phyloP scores from a whole-genome alignment of 2,329 filamentous ascomycete species.

The Diaporthe amygdali region DNA sequence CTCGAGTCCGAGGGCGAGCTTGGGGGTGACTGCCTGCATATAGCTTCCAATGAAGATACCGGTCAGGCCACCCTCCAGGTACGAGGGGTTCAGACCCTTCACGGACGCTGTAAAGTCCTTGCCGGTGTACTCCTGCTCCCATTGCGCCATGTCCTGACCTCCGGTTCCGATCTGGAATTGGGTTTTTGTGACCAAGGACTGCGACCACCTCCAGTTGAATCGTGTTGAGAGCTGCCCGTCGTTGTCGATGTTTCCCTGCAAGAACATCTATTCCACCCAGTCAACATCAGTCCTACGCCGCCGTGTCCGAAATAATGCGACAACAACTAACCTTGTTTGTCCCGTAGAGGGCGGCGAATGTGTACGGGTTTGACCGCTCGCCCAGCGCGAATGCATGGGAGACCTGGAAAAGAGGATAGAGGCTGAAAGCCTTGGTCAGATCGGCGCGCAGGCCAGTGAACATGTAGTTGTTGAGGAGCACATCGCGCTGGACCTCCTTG shows the following conservation, averaged over 20 bases:
- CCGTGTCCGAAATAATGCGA: slow-evolving; percentile 20
- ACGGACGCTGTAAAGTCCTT: slow-evolving; percentile 90
- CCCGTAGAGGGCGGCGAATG: slow-evolving; percentile 92
- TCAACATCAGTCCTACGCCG: slow-evolving; percentile 8
- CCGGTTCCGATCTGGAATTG: slow-evolving; percentile 82
- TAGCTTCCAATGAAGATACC: slow-evolving; percentile 97
- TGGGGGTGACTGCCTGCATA: slow-evolving; percentile 89
- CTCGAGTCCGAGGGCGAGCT: slow-evolving; percentile 86
- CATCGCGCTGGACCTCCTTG: slow-evolving; percentile 93
- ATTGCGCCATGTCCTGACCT: slow-evolving; percentile 84
- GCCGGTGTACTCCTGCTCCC: slow-evolving; percentile 96
- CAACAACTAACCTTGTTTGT: slow-evolving; percentile 77
- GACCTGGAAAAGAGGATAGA: slow-evolving; percentile 93
- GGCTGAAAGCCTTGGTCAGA: slow-evolving; percentile 94
- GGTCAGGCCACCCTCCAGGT: slow-evolving; percentile 88
- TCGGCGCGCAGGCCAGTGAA: slow-evolving; percentile 96
- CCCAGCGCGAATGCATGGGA: slow-evolving; percentile 97
- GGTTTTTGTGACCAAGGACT: slow-evolving; percentile 82
- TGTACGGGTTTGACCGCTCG: slow-evolving; percentile 91
- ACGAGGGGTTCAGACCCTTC: slow-evolving; percentile 95
- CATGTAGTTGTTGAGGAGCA: slow-evolving; percentile 94
- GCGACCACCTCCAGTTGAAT: slow-evolving; percentile 91
- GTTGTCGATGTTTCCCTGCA: slow-evolving; percentile 95
- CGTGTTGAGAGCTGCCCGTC: slow-evolving; percentile 85
- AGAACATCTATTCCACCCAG: slow-evolving; percentile 71